Evolutionary conservation across 768 basidiomycete genomes (phyloP).

Genomic region (Tricholoma hemisulphureum): DNA sequence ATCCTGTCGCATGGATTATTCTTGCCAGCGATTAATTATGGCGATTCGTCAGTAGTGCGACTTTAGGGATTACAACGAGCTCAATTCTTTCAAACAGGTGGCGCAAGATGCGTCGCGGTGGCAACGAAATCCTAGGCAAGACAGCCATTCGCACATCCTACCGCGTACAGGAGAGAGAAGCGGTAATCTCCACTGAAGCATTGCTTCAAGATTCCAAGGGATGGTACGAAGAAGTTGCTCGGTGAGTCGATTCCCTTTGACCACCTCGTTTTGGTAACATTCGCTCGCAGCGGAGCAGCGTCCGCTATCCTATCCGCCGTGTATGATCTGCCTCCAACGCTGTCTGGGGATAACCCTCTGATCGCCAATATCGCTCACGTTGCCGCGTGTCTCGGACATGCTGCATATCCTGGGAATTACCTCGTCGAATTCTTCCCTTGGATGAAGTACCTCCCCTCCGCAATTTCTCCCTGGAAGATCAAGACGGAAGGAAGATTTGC

Average conservation of each 20-base stretch:
- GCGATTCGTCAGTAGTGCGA: slow-evolving; percentile 16
- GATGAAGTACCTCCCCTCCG: slow-evolving; percentile 29
- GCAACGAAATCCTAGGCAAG: slow-evolving; percentile 9
- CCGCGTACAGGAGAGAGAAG: background rate
- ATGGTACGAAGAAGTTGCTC: slow-evolving; percentile 1
- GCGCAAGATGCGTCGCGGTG: slow-evolving; percentile 16
- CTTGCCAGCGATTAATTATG: slow-evolving; percentile 22
- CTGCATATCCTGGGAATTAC: slow-evolving; percentile 35
- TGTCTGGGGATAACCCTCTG: background rate
- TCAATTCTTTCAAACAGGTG: slow-evolving; percentile 6
- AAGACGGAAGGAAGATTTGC: background rate
- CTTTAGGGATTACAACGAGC: background rate
- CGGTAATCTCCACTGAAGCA: background rate
- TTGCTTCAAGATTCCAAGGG: background rate
- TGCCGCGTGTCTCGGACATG: slow-evolving; percentile 20
- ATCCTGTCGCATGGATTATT: slow-evolving; percentile 27
- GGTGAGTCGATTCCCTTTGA: background rate
- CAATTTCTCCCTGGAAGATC: slow-evolving; percentile 29
- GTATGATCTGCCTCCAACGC: slow-evolving; percentile 2
- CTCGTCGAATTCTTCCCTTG: slow-evolving; percentile 36
- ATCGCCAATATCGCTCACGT: slow-evolving; percentile 1
- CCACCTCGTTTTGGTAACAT: no score
- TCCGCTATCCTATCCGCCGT: background rate
- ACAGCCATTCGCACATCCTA: background rate
- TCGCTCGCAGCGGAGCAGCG: background rate